These are phyloP conservation scores for Verticillium alfalfae DNA, from an alignment of 2,329 filamentous ascomycete species.

Conservation along the genomic window DNA sequence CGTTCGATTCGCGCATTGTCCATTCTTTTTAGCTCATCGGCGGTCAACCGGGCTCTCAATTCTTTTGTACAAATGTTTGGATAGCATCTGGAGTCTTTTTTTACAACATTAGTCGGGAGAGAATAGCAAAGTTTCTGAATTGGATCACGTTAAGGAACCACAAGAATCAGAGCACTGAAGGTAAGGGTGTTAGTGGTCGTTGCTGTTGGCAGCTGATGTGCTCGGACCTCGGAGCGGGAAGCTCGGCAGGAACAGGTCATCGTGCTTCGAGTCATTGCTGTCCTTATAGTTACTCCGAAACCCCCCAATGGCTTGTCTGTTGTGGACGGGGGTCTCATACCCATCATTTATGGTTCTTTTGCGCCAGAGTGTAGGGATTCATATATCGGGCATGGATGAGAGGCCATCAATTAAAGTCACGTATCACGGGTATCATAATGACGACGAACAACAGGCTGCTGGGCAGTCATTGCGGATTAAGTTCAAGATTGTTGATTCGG, in stretches of 20 bases:
- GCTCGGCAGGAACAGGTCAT: background rate
- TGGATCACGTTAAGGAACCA: no score
- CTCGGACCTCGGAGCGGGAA: background rate
- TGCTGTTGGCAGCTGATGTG: background rate
- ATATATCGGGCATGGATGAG: no score
- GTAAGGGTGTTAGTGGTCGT: background rate
- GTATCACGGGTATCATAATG: background rate
- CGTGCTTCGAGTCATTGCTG: background rate
- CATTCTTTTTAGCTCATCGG: background rate
- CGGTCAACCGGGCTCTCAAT: background rate
- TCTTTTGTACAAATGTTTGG: background rate
- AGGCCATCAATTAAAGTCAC: background rate
- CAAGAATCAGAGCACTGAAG: background rate
- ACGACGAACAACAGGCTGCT: background rate
- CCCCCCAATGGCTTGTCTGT: no score
- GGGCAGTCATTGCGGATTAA: background rate
- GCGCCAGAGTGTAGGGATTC: no score
- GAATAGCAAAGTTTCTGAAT: no score
- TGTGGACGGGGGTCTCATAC: no score
- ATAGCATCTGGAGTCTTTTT: background rate
- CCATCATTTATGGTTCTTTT: no score
- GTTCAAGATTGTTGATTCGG: slow-evolving; percentile 33
- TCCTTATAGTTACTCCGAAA: no score
- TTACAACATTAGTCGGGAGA: no score
- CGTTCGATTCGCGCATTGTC: background rate